phyloP scores from a whole-genome alignment of 2,329 filamentous ascomycete species.

The Pyrenochaeta sp. region DNA sequence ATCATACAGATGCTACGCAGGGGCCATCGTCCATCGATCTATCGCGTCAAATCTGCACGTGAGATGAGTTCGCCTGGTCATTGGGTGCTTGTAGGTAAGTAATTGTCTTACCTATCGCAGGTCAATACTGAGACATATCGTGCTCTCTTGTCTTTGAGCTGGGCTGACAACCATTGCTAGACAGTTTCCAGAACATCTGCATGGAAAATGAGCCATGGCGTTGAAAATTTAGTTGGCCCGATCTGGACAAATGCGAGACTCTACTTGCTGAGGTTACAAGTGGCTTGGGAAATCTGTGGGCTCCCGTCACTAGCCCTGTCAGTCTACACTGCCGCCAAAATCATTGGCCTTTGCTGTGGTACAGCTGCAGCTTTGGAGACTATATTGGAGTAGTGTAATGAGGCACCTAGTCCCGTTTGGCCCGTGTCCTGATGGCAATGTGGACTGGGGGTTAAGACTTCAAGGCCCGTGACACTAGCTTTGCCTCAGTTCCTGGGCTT shows the following conservation, averaged over 20 bases:
- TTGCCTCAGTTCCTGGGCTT: constrained; percentile 11
- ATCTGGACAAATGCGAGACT: constrained; percentile 7
- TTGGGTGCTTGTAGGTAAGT: constrained; percentile 12
- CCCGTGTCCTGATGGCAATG: constrained; percentile 19
- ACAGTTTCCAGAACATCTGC: constrained; percentile 27
- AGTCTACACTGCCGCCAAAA: constrained; percentile 19
- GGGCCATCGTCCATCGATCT: no score
- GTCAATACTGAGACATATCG: no score
- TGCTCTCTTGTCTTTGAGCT: neutral
- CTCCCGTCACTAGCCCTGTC: constrained; percentile 25
- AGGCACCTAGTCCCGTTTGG: constrained; percentile 19
- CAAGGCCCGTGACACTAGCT: constrained; percentile 23
- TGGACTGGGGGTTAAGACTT: constrained; percentile 4
- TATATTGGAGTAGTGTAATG: constrained; percentile 22
- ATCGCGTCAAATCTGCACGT: no score
- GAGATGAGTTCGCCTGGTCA: constrained; percentile 6
- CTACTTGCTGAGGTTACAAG: constrained; percentile 22
- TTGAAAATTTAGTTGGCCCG: constrained; percentile 9
- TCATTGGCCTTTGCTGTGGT: constrained; percentile 32
- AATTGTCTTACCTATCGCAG: no score
- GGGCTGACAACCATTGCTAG: neutral
- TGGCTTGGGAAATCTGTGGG: constrained; percentile 29
- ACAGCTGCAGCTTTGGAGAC: constrained; percentile 32
- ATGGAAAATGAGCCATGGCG: constrained; percentile 25
- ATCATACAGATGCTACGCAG: no score